Base-by-base conservation (phyloP, 768 basidiomycete species). In the Boletus sensibilis region DNA sequence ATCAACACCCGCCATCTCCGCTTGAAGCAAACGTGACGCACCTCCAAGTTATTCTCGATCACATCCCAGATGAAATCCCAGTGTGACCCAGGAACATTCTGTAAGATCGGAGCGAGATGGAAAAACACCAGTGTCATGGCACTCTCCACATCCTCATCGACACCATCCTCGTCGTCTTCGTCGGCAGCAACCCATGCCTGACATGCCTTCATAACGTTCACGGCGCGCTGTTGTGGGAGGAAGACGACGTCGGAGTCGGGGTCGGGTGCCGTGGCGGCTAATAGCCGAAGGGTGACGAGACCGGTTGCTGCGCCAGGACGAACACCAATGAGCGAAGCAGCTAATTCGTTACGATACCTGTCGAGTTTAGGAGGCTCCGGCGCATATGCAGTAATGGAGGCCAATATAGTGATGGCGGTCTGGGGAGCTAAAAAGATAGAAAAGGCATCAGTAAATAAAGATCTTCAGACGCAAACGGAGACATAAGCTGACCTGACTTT, bases 51-150 rank as follows among this genome's bases (percentile, higher is more conserved):
- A 56, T 79, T 89, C 70, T 96, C 94, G 13, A 96, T 67, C 16
- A 98, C 71, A 67, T 98, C 94, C 68, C 92, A 95, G 5, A 94
- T 84, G 34, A 94, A 82, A 47, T 92, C 90, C 97, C 97, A 99
- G 71, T 98, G 97, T 1, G 81, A 76, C 0, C 96, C 97, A 14
- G 84, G 77, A 2, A 96, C 79, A 65, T 85, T 90, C 72, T 98
- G 94, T 56, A 98, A 72, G 52, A 98, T 88, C 3, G 95, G 94
- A 2, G 86, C 91, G 2, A 98, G 76, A 53, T 88, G 79, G 42
- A 79, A 72, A 67, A 92, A 91, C 4, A 97, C 68, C 57, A 85
- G 70, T 8, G 89, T 85, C 76, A 96, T 85, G 51, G 79, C 82
- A 55, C 83, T 85, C 68, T 97, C 90, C 4, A 94, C 79, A 45